These are phyloP conservation scores for Phytophthora macrochlamydospora DNA, from an alignment of 352 stramenopile genomes.

Conservation along the genomic window DNA sequence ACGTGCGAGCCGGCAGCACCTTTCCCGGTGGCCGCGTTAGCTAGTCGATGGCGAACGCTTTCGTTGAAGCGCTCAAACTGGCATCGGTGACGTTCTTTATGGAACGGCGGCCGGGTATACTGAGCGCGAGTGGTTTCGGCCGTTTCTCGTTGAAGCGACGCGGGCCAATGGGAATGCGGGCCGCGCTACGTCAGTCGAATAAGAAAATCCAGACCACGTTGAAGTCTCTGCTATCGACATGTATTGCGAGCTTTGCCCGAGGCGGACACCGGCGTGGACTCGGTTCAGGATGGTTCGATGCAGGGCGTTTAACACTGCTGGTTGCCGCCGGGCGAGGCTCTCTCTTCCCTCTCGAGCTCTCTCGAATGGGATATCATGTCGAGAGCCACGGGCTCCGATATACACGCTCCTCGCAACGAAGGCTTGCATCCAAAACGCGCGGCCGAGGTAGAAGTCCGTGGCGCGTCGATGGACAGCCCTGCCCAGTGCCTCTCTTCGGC, in stretches of 20 bases:
- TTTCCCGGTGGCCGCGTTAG: not conserved
- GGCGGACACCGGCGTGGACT: not conserved
- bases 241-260: not conserved
- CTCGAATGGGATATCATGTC: not conserved
- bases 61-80: not conserved
- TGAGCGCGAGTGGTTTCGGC: constrained; percentile 1
- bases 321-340: no score
- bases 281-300: no score
- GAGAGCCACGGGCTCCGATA: not conserved
- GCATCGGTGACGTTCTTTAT: not conserved
- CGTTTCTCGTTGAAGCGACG: constrained; percentile 26
- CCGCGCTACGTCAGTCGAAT: constrained; percentile 33
- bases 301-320: no score
- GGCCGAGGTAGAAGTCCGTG: not conserved
- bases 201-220: constrained; percentile 34
- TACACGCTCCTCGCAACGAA: not conserved
- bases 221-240: constrained; percentile 10
- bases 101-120: not conserved
- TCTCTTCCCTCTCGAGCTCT: not conserved
- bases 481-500: not conserved
- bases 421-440: no score
- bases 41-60: not conserved
- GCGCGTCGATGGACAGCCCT: not conserved
- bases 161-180: constrained; percentile 8
- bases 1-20: not conserved